These are phyloP conservation scores for Cytospora piceae DNA, from an alignment of 2,329 filamentous ascomycete species.

Conservation along the genomic window DNA sequence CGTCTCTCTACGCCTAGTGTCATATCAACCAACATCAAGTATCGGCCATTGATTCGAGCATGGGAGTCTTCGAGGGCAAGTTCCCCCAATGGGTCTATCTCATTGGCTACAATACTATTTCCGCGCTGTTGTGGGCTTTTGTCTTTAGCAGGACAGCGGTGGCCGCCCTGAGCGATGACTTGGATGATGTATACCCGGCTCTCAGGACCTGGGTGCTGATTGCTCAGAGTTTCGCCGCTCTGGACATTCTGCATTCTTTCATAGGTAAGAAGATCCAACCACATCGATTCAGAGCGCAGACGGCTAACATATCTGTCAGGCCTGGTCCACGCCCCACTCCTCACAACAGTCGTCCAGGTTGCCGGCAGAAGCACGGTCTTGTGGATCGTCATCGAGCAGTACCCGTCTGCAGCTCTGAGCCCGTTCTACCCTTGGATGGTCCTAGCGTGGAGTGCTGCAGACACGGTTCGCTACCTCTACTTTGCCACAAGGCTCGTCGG, in stretches of 20 bases:
- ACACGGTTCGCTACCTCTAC: conserved; percentile 27
- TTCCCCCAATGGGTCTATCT: conserved; percentile 30
- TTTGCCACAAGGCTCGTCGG: conserved; percentile 26
- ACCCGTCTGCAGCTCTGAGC: conserved; percentile 17
- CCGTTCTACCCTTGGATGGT: conserved; percentile 20
- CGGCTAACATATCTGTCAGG: conserved; percentile 15
- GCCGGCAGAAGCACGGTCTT: conserved; percentile 27
- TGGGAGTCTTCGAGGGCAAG: conserved; percentile 28
- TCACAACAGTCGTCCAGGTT: conserved; percentile 27
- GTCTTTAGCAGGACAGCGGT: conserved; percentile 16
- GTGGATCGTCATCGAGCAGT: conserved; percentile 28
- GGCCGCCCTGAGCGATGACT: conserved; percentile 11
- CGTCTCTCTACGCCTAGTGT: not conserved
- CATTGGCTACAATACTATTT: conserved; percentile 28
- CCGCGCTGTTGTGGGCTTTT: conserved; percentile 21
- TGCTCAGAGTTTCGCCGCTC: conserved; percentile 21
- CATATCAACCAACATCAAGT: not conserved
- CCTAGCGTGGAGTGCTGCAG: conserved; percentile 25
- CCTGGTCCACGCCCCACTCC: conserved; percentile 26
- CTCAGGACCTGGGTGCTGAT: conserved; percentile 24
- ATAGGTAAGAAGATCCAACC: conserved; percentile 9
- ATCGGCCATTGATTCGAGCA: not conserved
- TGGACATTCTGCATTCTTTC: conserved; percentile 24
- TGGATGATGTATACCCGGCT: conserved; percentile 18
- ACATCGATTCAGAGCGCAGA: too few relatives aligned